Evolutionary conservation across 1,139 yeast genomes (phyloP).

Genomic region (Candida neerlandica): DNA sequence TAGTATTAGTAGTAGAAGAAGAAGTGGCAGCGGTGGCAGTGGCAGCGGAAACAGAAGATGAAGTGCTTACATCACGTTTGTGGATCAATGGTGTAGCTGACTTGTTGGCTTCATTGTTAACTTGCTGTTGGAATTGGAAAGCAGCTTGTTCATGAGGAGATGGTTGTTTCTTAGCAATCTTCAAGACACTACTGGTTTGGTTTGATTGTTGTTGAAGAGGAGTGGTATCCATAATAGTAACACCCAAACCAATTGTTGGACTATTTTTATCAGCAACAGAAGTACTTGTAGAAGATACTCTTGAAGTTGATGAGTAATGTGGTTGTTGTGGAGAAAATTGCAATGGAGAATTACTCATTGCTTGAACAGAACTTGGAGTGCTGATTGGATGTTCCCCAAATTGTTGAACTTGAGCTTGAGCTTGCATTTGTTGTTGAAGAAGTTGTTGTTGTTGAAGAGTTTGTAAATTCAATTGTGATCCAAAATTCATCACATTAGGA

Average conservation of each 20-base stretch:
- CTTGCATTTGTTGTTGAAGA: neutral
- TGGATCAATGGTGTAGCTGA: neutral
- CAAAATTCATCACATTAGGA: slow-evolving; percentile 8
- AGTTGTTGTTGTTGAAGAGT: neutral
- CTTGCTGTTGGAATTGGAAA: slow-evolving; percentile 12
- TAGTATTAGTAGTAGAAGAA: neutral
- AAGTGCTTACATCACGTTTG: neutral
- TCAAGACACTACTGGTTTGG: neutral
- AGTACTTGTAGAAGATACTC: neutral
- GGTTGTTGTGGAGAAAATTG: slow-evolving; percentile 12
- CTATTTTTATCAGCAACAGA: slow-evolving; percentile 5
- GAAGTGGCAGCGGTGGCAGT: neutral
- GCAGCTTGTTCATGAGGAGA: slow-evolving; percentile 9
- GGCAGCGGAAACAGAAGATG: neutral
- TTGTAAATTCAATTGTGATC: neutral
- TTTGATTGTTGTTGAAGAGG: neutral
- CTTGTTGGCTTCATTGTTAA: slow-evolving; percentile 9
- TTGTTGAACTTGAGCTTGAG: neutral
- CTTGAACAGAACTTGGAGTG: slow-evolving; percentile 9
- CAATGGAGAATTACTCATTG: slow-evolving; percentile 10
- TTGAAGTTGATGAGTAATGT: slow-evolving; percentile 3
- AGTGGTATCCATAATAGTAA: slow-evolving; percentile 5
- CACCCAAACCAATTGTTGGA: slow-evolving; percentile 16
- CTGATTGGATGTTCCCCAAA: neutral
- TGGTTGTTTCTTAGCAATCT: slow-evolving; percentile 1